phyloP scores from a whole-genome alignment of 140 eudicot species.

The Oenanthe javanica region DNA sequence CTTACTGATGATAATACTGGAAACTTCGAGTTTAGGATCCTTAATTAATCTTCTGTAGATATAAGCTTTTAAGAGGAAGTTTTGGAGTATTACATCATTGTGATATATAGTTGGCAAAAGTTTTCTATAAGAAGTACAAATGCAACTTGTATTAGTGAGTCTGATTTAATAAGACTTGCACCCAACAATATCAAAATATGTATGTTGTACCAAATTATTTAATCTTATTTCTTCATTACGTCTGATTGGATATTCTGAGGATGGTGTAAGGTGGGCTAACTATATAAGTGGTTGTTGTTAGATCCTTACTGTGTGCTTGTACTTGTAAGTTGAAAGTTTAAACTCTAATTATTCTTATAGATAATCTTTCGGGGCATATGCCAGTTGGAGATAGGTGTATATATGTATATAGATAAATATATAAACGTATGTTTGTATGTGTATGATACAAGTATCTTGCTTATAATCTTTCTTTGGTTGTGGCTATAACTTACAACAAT shows the following conservation, averaged over 20 bases:
- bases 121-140: neutral
- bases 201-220: neutral
- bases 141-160: neutral
- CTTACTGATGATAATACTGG: neutral
- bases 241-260: neutral
- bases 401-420: neutral
- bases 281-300: neutral
- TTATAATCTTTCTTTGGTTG: neutral
- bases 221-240: neutral
- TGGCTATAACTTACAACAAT: neutral
- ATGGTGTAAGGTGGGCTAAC: neutral
- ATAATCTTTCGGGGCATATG: neutral
- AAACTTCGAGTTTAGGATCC: neutral
- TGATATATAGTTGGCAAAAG: neutral
- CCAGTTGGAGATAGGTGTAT: neutral
- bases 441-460: neutral
- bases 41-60: neutral
- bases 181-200: neutral
- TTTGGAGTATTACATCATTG: neutral
- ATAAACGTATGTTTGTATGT: neutral
- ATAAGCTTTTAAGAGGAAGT: neutral
- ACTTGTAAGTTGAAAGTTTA: neutral
- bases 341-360: neutral
- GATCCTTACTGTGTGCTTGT: neutral
- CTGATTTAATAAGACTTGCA: neutral